phyloP scores from a whole-genome alignment of 2,329 filamentous ascomycete species.

The Penicillium griseofulvum region DNA sequence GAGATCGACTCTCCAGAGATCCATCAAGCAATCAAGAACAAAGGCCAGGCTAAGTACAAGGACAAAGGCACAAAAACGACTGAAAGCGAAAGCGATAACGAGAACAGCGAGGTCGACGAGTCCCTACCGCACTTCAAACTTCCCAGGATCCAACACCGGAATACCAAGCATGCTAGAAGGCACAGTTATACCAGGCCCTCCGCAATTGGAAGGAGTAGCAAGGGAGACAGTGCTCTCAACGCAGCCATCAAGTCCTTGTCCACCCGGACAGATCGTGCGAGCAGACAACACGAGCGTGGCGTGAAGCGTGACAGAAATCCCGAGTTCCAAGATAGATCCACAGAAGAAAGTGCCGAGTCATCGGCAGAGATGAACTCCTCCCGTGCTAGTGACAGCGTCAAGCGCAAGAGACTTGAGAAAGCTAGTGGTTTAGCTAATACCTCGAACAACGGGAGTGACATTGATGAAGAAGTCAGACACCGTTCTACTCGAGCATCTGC shows the following conservation, averaged over 20 bases:
- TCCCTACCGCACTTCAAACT: too few relatives aligned
- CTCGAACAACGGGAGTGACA: not conserved
- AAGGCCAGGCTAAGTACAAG: not conserved
- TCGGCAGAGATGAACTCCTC: not conserved
- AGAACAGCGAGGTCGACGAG: not conserved
- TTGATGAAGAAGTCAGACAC: not conserved
- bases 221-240: not conserved
- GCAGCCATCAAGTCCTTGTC: not conserved
- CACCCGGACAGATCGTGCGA: too few relatives aligned
- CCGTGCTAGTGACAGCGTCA: not conserved
- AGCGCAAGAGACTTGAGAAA: not conserved
- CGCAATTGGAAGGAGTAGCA: not conserved
- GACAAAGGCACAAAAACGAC: not conserved
- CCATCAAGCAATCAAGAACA: not conserved
- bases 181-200: not conserved
- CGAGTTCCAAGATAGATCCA: not conserved
- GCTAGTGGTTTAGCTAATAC: not conserved
- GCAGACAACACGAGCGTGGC: not conserved
- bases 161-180: not conserved
- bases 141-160: not conserved
- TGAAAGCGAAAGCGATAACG: too few relatives aligned
- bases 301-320: not conserved
- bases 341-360: not conserved
- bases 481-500: too few relatives aligned
- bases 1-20: not conserved